Evolutionary conservation across 78 protist species (phyloP), one percentile per base, ranked within the genome.

Genomic region (Polysphondylium violaceum): DNA sequence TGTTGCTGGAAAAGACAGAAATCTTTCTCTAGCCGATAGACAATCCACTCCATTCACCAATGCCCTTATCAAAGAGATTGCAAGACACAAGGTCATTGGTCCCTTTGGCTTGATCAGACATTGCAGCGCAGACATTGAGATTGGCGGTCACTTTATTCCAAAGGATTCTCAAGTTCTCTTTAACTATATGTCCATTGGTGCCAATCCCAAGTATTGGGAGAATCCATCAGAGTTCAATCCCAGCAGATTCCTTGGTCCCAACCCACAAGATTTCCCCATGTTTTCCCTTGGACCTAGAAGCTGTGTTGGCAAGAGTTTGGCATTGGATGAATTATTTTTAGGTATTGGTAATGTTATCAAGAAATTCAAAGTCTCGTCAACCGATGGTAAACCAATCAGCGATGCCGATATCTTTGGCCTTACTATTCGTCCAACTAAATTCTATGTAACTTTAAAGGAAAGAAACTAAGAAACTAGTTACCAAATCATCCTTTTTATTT

Each of bases 201-300:
- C 3, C 4, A 59, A 75, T 59, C 35, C 56, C 38, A 14, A 59
- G 17, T 55, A 55, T 25, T 75, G 21, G 25, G 59, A 56, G 4
- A 36, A 75, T 60, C 86, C 86, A 75, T 19, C 38, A 8, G 25
- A 40, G 17, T 75, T 75, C 41, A 3, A 59, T 36, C 85, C 85
- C 36, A 27, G 3, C 21, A 75, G 85, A 75, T 75, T 55, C 9
- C 25, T 75, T 25, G 55, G 55, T 35, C 11, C 58, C 19, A 73
- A 73, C 31, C 47, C 17, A 1, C 36, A 33, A 6, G 50, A 35
- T 19, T 35, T 73, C 5, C 79, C 79, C 31, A n/a, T n/a, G n/a
- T 73, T 73, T 51, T 16, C 44, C 2, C 5, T 73, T 31, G 79
- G 79, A 3, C 64, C 40, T 2, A 11, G 79, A 9, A 73, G 55